phyloP scores from a whole-genome alignment of 345 rosid species.

The Rhodomyrtus tomentosa region DNA sequence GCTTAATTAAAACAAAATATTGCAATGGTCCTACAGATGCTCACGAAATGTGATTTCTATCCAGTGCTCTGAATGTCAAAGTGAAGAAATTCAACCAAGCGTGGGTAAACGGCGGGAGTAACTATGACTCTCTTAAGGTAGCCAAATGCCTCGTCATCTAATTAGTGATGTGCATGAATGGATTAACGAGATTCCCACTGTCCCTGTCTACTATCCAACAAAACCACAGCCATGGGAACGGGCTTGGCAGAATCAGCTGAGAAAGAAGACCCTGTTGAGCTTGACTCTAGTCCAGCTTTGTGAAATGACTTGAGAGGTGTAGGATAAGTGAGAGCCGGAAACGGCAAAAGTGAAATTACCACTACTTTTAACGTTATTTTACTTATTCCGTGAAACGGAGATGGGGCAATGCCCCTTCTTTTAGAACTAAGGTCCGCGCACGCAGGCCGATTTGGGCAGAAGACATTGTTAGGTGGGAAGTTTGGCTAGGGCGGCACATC shows the following conservation, averaged over 20 bases:
- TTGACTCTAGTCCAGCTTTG: no score
- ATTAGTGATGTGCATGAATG: no score
- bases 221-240: conserved; percentile 3
- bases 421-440: neutral
- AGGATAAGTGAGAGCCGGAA: no score
- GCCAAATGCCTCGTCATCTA: neutral
- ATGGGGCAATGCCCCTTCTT: neutral
- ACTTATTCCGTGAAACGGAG: no score
- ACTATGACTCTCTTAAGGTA: neutral
- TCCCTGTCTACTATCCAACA: neutral
- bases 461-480: conserved; percentile 7
- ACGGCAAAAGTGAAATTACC: no score
- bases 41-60: neutral
- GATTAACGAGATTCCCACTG: no score
- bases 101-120: neutral
- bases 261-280: conserved; percentile 1
- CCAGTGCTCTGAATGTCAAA: neutral
- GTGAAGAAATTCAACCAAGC: neutral
- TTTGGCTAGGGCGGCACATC: conserved; percentile 19
- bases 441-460: neutral
- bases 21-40: neutral
- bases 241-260: neutral
- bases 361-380: no score
- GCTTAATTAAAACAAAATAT: no score
- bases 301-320: no score